A percentile compares a stretch with the other conserved stretches of the same genome.
Conservation (phyloP, 2,329 filamentous ascomycete genomes). For the Nemania sp. region DNA sequence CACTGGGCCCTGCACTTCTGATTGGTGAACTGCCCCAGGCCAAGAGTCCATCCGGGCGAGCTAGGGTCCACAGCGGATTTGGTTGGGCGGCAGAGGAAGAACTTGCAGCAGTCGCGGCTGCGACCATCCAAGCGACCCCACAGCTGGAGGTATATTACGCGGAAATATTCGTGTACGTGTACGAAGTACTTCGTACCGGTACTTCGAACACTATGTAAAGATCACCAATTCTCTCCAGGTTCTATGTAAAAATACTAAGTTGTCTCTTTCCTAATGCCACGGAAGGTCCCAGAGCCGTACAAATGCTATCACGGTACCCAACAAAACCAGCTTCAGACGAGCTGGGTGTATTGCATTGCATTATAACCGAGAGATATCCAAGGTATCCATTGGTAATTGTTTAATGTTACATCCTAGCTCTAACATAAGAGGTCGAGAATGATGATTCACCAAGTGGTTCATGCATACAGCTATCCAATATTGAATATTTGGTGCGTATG, state of each 20-base stretch:
- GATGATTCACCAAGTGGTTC: not conserved
- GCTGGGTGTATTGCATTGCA: slow-evolving; percentile 3
- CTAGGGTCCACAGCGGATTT: slow-evolving; percentile 19
- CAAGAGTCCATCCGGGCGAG: slow-evolving; percentile 23
- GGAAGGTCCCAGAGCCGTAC: slow-evolving; percentile 16
- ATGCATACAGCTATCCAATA: not conserved
- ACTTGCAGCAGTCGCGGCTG: slow-evolving; percentile 37
- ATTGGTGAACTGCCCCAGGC: slow-evolving; percentile 32
- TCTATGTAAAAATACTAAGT: not conserved
- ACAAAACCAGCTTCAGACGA: not conserved
- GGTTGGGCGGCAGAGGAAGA: slow-evolving; percentile 34
- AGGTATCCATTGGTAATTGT: not conserved
- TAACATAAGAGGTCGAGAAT: not conserved
- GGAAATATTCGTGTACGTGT: not conserved
- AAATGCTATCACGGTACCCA: not conserved
- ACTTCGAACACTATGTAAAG: not conserved
- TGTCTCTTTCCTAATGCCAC: not conserved
- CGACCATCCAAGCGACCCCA: slow-evolving; percentile 25
- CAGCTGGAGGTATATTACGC: not conserved
- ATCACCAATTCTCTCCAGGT: not conserved
- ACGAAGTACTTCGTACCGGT: not conserved
- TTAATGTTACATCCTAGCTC: not conserved
- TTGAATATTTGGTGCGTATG: not conserved
- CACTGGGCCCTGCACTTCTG: slow-evolving; percentile 11
- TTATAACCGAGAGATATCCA: not conserved